Evolutionary conservation across 176 grass and related monocot species (phyloP).

Genomic region (Stipa capillata): DNA sequence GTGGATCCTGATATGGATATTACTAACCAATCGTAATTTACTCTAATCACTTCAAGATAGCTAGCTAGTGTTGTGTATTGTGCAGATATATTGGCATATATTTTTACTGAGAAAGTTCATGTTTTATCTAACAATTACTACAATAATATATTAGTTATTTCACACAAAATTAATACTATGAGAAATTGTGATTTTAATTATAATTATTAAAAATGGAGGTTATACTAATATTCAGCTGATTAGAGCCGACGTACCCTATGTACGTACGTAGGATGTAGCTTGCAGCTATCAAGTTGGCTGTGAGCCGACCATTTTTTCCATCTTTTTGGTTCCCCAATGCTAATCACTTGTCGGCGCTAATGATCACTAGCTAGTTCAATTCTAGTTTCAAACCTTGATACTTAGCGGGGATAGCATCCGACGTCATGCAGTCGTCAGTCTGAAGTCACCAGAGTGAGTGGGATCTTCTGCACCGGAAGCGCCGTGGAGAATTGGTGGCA

Average conservation of each 20-base stretch:
- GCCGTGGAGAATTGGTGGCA: not conserved
- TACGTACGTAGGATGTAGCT: not conserved
- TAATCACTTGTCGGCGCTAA: conserved; percentile 8
- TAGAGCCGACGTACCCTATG: not conserved
- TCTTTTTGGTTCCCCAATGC: not conserved
- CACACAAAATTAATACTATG: too few species aligned
- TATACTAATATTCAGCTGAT: not conserved
- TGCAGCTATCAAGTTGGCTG: not conserved
- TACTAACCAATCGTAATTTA: not conserved
- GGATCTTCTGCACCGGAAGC: not conserved
- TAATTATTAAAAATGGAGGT: too few species aligned
- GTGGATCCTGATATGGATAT: too few species aligned
- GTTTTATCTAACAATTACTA: too few species aligned
- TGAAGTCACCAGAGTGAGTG: not conserved
- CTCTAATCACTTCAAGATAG: not conserved
- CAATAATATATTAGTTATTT: too few species aligned
- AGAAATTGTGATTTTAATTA: too few species aligned
- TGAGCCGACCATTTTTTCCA: not conserved
- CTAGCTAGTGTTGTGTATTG: not conserved
- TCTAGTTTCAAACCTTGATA: not conserved
- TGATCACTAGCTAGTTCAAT: not conserved
- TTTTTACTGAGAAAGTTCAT: too few species aligned
- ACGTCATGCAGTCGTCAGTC: conserved; percentile 19
- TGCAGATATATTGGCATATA: too few species aligned
- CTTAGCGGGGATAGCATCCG: not conserved